Percentiles rank a stretch among this genome's conserved stretches.
Evolutionary conservation across 2,329 filamentous ascomycete species (phyloP).

Genomic region (Penicillium sp.): DNA sequence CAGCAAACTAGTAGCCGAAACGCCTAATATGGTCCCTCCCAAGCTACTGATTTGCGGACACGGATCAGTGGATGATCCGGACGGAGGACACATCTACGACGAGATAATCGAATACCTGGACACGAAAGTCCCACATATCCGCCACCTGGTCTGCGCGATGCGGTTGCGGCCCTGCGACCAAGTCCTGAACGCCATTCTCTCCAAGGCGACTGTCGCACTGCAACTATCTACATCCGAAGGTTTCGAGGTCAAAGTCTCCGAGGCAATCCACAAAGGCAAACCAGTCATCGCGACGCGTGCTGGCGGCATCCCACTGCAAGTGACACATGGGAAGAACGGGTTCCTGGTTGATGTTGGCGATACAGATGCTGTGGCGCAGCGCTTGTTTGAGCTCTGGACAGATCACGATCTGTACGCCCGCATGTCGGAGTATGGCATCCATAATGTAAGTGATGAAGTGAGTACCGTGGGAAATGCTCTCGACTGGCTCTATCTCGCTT

Average conservation of each 20-base stretch:
- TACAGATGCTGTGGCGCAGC: conserved; percentile 63
- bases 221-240: conserved; percentile 79
- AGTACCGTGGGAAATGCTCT: conserved; percentile 76
- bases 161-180: conserved; percentile 76
- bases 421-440: conserved; percentile 64
- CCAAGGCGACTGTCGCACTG: conserved; percentile 68
- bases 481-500: conserved; percentile 73
- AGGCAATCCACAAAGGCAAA: conserved; percentile 75
- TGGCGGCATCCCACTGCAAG: conserved; percentile 78
- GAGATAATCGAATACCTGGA: conserved; percentile 67
- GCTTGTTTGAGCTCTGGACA: conserved; percentile 65
- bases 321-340: conserved; percentile 68
- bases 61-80: conserved; percentile 76
- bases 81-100: conserved; percentile 69
- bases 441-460: conserved; percentile 74
- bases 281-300: conserved; percentile 72
- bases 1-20: conserved; percentile 53
- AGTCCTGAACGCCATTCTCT: conserved; percentile 71
- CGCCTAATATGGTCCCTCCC: conserved; percentile 55
- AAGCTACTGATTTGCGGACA: conserved; percentile 75
- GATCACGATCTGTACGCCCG: conserved; percentile 61
- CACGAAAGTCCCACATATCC: conserved; percentile 59
- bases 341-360: conserved; percentile 72
- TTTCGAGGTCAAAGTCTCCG: conserved; percentile 83
- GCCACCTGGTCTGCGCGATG: conserved; percentile 68